Base-by-base conservation (phyloP, 306 rosid species). In the Potentilla sterilis region DNA sequence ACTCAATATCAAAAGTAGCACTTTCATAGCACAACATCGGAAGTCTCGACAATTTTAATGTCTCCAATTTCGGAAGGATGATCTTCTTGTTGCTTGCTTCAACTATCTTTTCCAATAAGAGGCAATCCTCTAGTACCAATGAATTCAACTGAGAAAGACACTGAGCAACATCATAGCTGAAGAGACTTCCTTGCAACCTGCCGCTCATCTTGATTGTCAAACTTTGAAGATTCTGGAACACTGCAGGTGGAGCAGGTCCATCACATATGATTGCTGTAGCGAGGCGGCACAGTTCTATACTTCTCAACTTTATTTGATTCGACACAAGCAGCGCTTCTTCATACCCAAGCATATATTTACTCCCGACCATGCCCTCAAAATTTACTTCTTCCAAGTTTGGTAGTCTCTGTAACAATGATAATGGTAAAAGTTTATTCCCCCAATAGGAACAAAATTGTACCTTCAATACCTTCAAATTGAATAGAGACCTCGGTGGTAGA, bases 391-490 rank as follows among this genome's bases (percentile, higher is more conserved):
- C n/a, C n/a, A n/a, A n/a, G n/a, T n/a, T n/a, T n/a, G n/a, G n/a
- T n/a, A n/a, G n/a, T n/a, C n/a, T n/a, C n/a, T n/a, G n/a, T n/a
- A n/a, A n/a, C n/a, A n/a, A n/a, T n/a, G n/a, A n/a, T n/a, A n/a
- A n/a, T n/a, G n/a, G n/a, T n/a, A n/a, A n/a, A n/a, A n/a, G n/a
- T n/a, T n/a, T n/a, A n/a, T n/a, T n/a, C n/a, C n/a, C n/a, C n/a
- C n/a, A n/a, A n/a, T n/a, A n/a, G n/a, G n/a, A n/a, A 22, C 63
- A 57, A 10, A 0, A 0, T 2, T 0, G 0, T 3, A 22, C 35
- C 1, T 21, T 0, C 14, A 59, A 12, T 28, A 9, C 1, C 18
- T 59, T 59, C 38, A 59, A 4, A 59, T 24, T 24, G 40, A 4
- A 4, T 0, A 24, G 18, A 21, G 63, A 57, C 35, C 63, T 35